Evolutionary conservation across 1,284 basidiomycete genomes (phyloP), one percentile per base, ranked within the genome.

Genomic region (Irpex sp.): DNA sequence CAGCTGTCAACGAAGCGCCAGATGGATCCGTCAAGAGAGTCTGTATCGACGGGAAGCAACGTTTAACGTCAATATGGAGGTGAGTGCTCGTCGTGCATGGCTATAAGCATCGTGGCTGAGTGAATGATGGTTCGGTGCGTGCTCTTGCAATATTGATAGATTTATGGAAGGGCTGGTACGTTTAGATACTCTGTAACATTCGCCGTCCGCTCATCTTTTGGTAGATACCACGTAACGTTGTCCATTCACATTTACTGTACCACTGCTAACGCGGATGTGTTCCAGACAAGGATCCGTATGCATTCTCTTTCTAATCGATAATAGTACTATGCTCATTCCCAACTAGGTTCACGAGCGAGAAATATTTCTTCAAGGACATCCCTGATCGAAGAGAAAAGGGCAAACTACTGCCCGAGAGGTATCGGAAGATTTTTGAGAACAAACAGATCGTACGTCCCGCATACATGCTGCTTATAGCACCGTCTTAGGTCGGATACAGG

Each of bases 21-120:
- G 88, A 90, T 67, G 90, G 89, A 0, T 76, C 80, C 0, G 88
- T 91, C 68, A 77, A 73, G 0, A 83, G 83, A 65, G 84, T 85
- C 0, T 92, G 89, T 65, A 90, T 92, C n/a, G 90, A 92, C 68
- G 90, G 90, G 6, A 92, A 92, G 71, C 90, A 92, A 69, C 77
- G 90, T 19, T 70, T 92, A 61, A 90, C 89, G 0, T 88, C 86
- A 0, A 86, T 91, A 59, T 79, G 83, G 37, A 75, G 79, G 85
- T 85, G 62, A 26, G 81, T 72, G 7, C 33, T 11, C n/a, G 53
- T 15, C 4, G 26, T n/a, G n/a, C n/a, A n/a, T n/a, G n/a, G n/a
- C n/a, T n/a, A n/a, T n/a, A n/a, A n/a, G n/a, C n/a, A n/a, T n/a
- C n/a, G n/a, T n/a, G n/a, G n/a, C n/a, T n/a, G n/a, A n/a, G n/a